Base-by-base conservation (phyloP, 495 filamentous ascomycete species). In the Xylaria nigripes region DNA sequence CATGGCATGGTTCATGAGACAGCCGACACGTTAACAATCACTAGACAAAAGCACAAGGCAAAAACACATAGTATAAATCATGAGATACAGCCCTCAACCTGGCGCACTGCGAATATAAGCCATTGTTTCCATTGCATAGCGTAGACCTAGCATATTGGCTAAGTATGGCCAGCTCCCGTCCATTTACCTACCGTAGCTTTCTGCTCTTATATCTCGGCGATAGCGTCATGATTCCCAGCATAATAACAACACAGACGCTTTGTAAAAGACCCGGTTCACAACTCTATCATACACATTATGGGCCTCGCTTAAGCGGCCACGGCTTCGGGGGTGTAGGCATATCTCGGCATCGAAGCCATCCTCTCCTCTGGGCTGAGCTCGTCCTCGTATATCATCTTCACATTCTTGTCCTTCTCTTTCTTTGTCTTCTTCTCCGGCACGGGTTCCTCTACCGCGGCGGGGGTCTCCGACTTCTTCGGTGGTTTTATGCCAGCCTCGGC, bases 281-380 rank as follows among this genome's bases (percentile, higher is more conserved):
- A 24, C 34, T 42, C 16, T 13, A 23, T 36, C 22, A 27, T 50
- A 50, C 38, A 49, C 6, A 24, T 12, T 36, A 21, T 36, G 36
- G 13, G 12, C 8, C 36, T 47, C 15, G 15, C 13, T 23, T 66
- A 64, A 56, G 55, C 64, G 32, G 40, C 27, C 22, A 3, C 49
- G 18, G 56, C 58, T 56, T 74, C 76, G 67, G 81, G 79, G 71
- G 72, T 72, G 66, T 84, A 87, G 62, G 83, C 82, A 73, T 92
- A 95, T 72, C 81, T 83, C 46, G 86, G 76, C 71, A 94, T 70
- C 58, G 71, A 66, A 24, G 87, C 83, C 87, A 92, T 90, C 70
- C 82, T 89, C 74, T 95, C 89, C 71, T 95, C 89, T 22, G 89
- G 89, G 60, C 86, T 90, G 62, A 81, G 73, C 43, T 87, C 85